A percentile compares a stretch with the other conserved stretches of the same genome.
Conservation (phyloP, 2,329 filamentous ascomycete species). For the Lachnellula cervina region DNA sequence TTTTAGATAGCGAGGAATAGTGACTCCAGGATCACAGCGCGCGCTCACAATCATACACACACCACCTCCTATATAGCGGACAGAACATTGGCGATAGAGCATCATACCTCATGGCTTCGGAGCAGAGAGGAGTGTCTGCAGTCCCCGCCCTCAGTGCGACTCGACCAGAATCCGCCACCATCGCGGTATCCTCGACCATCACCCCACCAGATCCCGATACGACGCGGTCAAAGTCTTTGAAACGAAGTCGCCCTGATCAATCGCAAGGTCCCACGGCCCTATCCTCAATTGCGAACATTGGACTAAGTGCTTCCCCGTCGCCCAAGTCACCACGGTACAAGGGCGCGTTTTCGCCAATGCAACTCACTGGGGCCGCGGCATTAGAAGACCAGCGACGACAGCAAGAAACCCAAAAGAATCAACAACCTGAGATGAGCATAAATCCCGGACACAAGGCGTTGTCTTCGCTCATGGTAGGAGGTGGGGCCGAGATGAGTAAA, state of each 20-base stretch:
- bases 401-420: conserved; percentile 39
- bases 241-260: conserved; percentile 27
- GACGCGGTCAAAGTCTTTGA: conserved; percentile 26
- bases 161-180: conserved; percentile 19
- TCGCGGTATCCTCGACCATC: conserved; percentile 9
- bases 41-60: neutral
- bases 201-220: conserved; percentile 18
- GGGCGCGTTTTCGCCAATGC: conserved; percentile 32
- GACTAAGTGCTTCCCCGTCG: conserved; percentile 25
- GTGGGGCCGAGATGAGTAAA: conserved; percentile 50
- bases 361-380: conserved; percentile 50
- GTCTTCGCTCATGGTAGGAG: conserved; percentile 50
- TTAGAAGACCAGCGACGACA: conserved; percentile 49
- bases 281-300: conserved; percentile 26
- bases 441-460: conserved; percentile 51
- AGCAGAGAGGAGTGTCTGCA: conserved; percentile 23
- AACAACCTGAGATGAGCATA: conserved; percentile 41
- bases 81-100: neutral
- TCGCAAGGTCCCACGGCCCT: conserved; percentile 18
- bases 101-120: conserved; percentile 27
- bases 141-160: conserved; percentile 22
- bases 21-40: conserved; percentile 12
- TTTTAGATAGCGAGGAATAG: conserved; percentile 13
- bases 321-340: conserved; percentile 31
- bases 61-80: neutral